Base-by-base conservation (phyloP, 257 asterid genomes). In the Mitragyna speciosa region DNA sequence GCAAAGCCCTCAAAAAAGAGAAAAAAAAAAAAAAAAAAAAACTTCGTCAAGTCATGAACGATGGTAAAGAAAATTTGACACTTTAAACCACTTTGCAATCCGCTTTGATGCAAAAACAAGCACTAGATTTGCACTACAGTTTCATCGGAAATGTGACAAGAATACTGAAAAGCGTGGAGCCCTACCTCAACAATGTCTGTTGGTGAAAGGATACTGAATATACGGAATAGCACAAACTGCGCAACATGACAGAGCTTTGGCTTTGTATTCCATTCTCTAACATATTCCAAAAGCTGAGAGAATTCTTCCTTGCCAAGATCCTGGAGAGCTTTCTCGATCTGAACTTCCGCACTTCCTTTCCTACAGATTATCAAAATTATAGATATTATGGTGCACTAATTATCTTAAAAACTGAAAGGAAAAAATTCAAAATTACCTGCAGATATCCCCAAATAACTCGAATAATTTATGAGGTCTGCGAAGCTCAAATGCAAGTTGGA, bases 241-340 rank as follows among this genome's bases (percentile, higher is more conserved):
- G 98, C 98, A 79, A 90, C 70, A 74, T 91, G 97, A 73, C 97
- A 95, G 70, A 84, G 83, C 86, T 92, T 95, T 45, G 99, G 97
- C 79, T 95, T 95, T 54, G 98, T 87, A 76, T 95, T 95, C 98
- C 99, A 95, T 78, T 93, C 99, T 81, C 94, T 85, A 69, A 91
- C 81, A 82, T 93, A 95, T 81, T 91, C 97, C 88, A 95, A 77
- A 83, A 95, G 93, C 83, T 83, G 51, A 56, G 59, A 82, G 54
- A 89, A 70, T 80, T 95, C 92, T 80, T 95, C 97, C 86, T 87
- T 90, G 78, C 83, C 81, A 78, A 95, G 86, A 70, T 88, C 85
- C 77, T 52, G 49, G 59, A 95, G 84, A 68, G 94, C 97, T 84
- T 91, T 90, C 73, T 81, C 93, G n/a, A 92, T 86, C 68, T 82